Percentiles rank a stretch among this genome's conserved stretches.
Evolutionary conservation across 371 early-diverging fungal species (phyloP).

Genomic region (Quaeritorhiza haematococci): DNA sequence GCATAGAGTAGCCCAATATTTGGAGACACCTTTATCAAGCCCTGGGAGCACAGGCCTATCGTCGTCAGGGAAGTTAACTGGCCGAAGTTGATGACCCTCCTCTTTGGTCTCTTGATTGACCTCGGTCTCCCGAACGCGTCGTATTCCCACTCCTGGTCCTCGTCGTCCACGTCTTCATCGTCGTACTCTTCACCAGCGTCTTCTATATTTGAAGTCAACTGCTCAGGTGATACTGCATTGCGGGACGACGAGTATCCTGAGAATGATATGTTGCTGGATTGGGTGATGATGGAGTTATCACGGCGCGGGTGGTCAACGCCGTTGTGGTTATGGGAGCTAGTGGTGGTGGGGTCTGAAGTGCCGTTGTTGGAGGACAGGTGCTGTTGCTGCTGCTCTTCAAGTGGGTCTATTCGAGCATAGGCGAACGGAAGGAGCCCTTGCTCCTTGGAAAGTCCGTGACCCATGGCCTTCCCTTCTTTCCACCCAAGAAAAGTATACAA

Average conservation of each 20-base stretch:
- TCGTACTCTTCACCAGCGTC: neutral
- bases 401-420: conserved; percentile 6
- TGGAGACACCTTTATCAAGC: conserved; percentile 26
- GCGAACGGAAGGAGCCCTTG: conserved; percentile 14
- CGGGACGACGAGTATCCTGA: neutral
- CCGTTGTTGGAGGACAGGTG: too few species aligned
- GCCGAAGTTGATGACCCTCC: conserved; percentile 15
- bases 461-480: too few species aligned
- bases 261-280: too few species aligned
- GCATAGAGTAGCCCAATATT: conserved; percentile 34
- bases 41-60: conserved; percentile 29
- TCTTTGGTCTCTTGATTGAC: neutral
- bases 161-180: conserved; percentile 6
- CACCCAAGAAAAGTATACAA: too few species aligned
- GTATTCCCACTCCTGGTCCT: neutral
- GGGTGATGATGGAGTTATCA: too few species aligned
- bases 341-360: neutral
- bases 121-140: neutral
- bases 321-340: neutral
- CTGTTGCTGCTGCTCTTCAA: too few species aligned
- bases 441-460: conserved; percentile 9
- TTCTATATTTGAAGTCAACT: neutral
- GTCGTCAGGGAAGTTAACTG: conserved; percentile 16
- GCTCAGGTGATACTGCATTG: neutral
- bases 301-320: conserved; percentile 2